phyloP scores from a whole-genome alignment of 306 rosid species.

The Pyrus communis region DNA sequence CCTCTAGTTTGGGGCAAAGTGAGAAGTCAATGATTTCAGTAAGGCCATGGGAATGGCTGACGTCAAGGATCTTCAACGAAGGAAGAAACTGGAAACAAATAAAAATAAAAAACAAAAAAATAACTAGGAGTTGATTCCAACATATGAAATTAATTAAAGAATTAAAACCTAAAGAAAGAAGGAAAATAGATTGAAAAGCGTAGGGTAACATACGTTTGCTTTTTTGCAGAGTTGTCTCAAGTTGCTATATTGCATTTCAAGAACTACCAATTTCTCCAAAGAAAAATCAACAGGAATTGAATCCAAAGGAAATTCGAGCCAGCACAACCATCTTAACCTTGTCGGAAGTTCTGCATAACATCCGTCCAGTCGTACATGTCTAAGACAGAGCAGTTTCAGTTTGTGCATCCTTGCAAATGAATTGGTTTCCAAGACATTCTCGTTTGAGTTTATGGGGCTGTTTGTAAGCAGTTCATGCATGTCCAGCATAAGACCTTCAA shows the following conservation, averaged over 20 bases:
- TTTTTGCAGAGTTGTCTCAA: too few relatives aligned
- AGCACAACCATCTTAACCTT: neutral
- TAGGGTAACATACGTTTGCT: neutral
- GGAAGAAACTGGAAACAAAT: neutral
- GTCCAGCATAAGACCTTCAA: too few relatives aligned
- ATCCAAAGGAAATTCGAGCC: too few relatives aligned
- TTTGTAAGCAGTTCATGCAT: too few relatives aligned
- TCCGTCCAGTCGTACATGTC: neutral
- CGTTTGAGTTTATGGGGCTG: too few relatives aligned
- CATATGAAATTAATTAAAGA: too few relatives aligned
- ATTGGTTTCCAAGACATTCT: neutral
- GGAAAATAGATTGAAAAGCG: neutral
- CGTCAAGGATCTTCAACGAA: constrained; percentile 3
- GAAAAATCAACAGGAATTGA: too few relatives aligned
- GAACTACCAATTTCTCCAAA: too few relatives aligned
- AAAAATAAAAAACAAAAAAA: too few relatives aligned
- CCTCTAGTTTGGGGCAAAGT: neutral
- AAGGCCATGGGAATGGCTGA: neutral
- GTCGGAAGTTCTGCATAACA: neutral
- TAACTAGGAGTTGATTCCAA: too few relatives aligned
- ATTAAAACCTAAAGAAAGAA: neutral
- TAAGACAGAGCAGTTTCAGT: neutral
- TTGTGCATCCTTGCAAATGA: neutral
- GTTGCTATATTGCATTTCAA: too few relatives aligned
- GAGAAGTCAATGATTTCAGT: neutral